These are phyloP conservation scores for Apiospora saccharicola DNA, from an alignment of 2,329 filamentous ascomycete species.

Conservation along the genomic window DNA sequence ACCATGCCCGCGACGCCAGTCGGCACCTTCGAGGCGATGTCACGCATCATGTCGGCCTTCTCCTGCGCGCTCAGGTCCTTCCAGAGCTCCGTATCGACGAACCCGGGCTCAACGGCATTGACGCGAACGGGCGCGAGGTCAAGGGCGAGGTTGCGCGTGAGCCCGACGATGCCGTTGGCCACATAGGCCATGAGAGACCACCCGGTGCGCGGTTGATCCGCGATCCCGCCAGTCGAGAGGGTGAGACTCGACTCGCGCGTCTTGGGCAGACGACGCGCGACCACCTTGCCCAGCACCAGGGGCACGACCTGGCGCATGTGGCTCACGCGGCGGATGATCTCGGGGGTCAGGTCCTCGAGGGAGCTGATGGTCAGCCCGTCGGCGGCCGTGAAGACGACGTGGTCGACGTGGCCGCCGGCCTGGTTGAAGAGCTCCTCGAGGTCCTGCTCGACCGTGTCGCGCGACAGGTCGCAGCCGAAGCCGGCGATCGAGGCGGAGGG, in stretches of 20 bases:
- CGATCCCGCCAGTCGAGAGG: slow-evolving; percentile 38
- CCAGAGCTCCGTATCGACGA: slow-evolving; percentile 40
- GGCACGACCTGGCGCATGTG: slow-evolving; percentile 45
- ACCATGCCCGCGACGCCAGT: slow-evolving; percentile 32
- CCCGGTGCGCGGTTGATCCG: slow-evolving; percentile 31
- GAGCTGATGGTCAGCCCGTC: slow-evolving; percentile 35
- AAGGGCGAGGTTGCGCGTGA: slow-evolving; percentile 40
- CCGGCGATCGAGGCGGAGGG: slow-evolving; percentile 30
- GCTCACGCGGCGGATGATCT: slow-evolving; percentile 33
- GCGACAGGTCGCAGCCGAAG: slow-evolving; percentile 35
- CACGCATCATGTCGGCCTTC: slow-evolving; percentile 28
- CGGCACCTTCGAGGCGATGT: slow-evolving; percentile 31
- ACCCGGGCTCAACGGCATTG: slow-evolving; percentile 41
- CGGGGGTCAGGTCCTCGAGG: slow-evolving; percentile 38
- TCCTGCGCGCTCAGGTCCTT: slow-evolving; percentile 27
- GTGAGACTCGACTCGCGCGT: slow-evolving; percentile 34
- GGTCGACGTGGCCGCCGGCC: slow-evolving; percentile 35
- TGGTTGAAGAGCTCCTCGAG: slow-evolving; percentile 35
- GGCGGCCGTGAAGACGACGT: slow-evolving; percentile 41
- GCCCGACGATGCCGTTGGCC: slow-evolving; percentile 34
- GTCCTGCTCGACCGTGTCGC: slow-evolving; percentile 34
- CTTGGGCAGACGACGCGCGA: slow-evolving; percentile 37
- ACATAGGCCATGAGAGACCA: slow-evolving; percentile 37
- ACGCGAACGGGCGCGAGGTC: slow-evolving; percentile 40
- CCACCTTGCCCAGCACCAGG: slow-evolving; percentile 45